Evolutionary conservation across 495 filamentous ascomycete genomes (phyloP).

Genomic region (Chaetomidium leptoderma): DNA sequence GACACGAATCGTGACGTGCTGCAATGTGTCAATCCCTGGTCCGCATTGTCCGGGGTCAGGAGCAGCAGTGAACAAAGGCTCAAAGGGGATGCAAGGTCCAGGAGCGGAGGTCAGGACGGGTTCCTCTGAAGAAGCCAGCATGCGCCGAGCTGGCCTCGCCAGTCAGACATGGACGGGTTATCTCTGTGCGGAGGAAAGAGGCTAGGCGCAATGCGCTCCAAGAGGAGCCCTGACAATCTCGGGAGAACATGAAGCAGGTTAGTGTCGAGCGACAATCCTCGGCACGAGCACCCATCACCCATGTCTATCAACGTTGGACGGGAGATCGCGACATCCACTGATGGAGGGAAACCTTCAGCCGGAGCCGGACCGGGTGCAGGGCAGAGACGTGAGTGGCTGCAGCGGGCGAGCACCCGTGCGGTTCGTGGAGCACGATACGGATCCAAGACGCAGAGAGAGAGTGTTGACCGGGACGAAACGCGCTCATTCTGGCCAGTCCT

Average conservation of each 20-base stretch:
- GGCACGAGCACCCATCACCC: slow-evolving; percentile 30
- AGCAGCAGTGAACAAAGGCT: slow-evolving; percentile 11
- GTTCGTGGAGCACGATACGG: slow-evolving; percentile 18
- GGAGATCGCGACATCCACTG: slow-evolving; percentile 26
- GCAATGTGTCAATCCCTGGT: slow-evolving; percentile 31
- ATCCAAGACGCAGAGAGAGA: slow-evolving; percentile 15
- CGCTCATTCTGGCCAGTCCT: slow-evolving; percentile 25
- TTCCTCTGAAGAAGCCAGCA: slow-evolving; percentile 22
- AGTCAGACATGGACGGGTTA: slow-evolving; percentile 37
- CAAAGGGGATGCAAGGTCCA: slow-evolving; percentile 22
- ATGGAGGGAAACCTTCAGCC: slow-evolving; percentile 12
- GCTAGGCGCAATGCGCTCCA: slow-evolving; percentile 24
- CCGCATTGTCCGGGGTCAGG: slow-evolving; percentile 19
- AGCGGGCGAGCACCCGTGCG: too few species aligned
- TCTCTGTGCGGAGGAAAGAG: slow-evolving; percentile 25
- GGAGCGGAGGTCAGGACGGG: slow-evolving; percentile 25
- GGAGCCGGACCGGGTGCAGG: slow-evolving; percentile 24
- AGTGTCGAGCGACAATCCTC: slow-evolving; percentile 27
- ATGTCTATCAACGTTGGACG: slow-evolving; percentile 29
- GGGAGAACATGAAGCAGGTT: slow-evolving; percentile 32
- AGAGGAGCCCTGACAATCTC: slow-evolving; percentile 31
- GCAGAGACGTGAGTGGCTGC: too few species aligned
- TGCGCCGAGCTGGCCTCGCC: slow-evolving; percentile 23
- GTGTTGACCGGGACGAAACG: not conserved
- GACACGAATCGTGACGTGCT: slow-evolving; percentile 31